Base-by-base conservation (phyloP, 441 rosid genomes). In the Brassica balearica region DNA sequence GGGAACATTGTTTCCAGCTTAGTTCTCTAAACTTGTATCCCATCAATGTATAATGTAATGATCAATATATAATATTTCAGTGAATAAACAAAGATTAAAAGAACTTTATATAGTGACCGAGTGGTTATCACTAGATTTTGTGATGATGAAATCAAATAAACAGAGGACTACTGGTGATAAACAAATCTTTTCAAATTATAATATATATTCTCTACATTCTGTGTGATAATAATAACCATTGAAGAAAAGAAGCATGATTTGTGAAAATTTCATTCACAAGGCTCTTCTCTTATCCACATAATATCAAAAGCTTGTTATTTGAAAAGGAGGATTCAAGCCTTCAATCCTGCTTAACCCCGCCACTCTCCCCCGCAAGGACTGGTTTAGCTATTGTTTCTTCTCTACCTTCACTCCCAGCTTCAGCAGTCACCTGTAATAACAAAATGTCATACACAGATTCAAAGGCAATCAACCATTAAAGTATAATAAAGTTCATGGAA, bases 301-400 rank as follows among this genome's bases (percentile, higher is more conserved):
- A 36, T 17, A 68, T 55, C 20, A 74, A 27, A 74, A 65, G 78
- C 70, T 68, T 78, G 6, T 78, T 48, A 43, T 72, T 67, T 10
- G n/a, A 43, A 56, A 23, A 51, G 6, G 12, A 22, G 1, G 66
- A 41, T 43, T 63, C 38, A 2, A 56, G 70, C 63, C 56, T 43
- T 79, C 82, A 79, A 41, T 79, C 82, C 68, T 79, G 79, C 72
- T 79, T 79, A 56, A 74, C 2, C 7, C 72, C 82, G 43, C 8
- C 8, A 32, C 65, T 36, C 19, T 74, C 75, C 41, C 63, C 82
- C 8, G 62, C 36, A 3, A 27, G 11, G 0, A 73, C 51, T 1
- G 71, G 68, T 64, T 79, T 79, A 38, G 79, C 56, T 69, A 55
- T 64, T 56, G 76, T 56, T 29, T 64, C 75, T 74, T 69, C 75